Conservation (phyloP, 2,329 filamentous ascomycete genomes). For the Pezicula carpinea region DNA sequence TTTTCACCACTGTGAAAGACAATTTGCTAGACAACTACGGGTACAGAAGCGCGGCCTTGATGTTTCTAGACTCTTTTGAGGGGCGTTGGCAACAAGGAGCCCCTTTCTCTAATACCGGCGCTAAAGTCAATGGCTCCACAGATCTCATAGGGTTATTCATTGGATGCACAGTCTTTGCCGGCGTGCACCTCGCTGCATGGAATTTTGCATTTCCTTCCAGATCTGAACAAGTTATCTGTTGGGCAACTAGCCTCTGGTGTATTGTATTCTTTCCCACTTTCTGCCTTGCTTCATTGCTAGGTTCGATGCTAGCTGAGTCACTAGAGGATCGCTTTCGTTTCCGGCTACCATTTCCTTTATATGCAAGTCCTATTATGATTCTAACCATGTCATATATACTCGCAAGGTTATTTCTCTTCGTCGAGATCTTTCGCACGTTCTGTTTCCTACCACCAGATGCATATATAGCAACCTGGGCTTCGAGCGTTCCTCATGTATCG, state of each 20-base stretch:
- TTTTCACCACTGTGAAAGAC: too few species aligned
- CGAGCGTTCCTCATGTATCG: conserved; percentile 8
- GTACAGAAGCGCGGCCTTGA: too few species aligned
- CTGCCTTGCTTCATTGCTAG: too few species aligned
- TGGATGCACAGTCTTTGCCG: conserved; percentile 8
- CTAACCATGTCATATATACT: neutral
- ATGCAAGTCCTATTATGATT: too few species aligned
- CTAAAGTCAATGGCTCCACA: too few species aligned
- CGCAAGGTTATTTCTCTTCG: conserved; percentile 5
- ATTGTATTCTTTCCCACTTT: too few species aligned
- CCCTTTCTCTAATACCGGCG: too few species aligned
- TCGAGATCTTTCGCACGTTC: conserved; percentile 6
- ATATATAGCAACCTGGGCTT: conserved; percentile 7
- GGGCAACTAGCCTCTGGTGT: neutral
- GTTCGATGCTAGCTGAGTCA: too few species aligned
- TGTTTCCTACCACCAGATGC: conserved; percentile 7
- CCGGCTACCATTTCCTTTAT: too few species aligned
- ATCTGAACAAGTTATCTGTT: conserved; percentile 9
- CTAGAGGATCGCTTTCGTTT: neutral
- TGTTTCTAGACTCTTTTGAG: too few species aligned
- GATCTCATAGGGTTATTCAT: neutral
- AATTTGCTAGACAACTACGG: too few species aligned
- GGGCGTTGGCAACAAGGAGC: too few species aligned
- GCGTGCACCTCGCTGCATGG: conserved; percentile 13
- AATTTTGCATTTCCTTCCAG: conserved; percentile 13